Base-by-base conservation (phyloP, 2,329 filamentous ascomycete genomes). In the Venturia effusa region DNA sequence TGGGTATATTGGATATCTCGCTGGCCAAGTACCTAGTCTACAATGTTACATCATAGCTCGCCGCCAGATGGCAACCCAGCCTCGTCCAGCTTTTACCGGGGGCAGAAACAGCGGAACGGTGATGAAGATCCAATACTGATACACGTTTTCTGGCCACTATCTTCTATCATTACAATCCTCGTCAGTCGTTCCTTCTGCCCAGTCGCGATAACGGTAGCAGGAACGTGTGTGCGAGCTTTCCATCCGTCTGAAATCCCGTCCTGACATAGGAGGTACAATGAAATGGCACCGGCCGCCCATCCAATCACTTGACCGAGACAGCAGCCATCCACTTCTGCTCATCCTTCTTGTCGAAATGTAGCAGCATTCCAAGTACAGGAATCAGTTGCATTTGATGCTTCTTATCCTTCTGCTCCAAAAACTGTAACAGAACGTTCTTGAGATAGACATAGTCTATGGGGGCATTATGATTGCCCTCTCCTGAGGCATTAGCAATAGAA, bases 261-360 rank as follows among this genome's bases (percentile, higher is more conserved):
- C 22, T 27, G 45, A 27, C 3, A 51, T 27, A 2, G 22, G 17
- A 24, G 8, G 13, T 37, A 5, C 34, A 37, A 6, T 37, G 6
- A 37, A 37, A n/a, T n/a, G n/a, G n/a, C 34, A 37, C 11, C 11
- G 34, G 34, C 5, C 34, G 34, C 6, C 34, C 34, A 37, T 5
- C 11, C 43, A 27, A 13, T 60, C 34, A 81, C 69, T 73, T 75
- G 19, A 82, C 79, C 66, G 81, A 79, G 60, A 96, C 86, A 2
- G 88, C 91, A 22, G 86, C 83, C 75, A 88, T 84, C 90, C 91
- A 96, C 75, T 90, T 93, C 75, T 94, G 87, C 76, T 94, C 89
- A 69, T 96, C 92, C 69, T 77, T 89, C 86, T 85, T 85, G 76
- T 91, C 87, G 76, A 93, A 91, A 73, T 85, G 84, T 71, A 94